phyloP scores from a whole-genome alignment of 2,329 filamentous ascomycete genomes.

The Ascochyta clinopodiicola region DNA sequence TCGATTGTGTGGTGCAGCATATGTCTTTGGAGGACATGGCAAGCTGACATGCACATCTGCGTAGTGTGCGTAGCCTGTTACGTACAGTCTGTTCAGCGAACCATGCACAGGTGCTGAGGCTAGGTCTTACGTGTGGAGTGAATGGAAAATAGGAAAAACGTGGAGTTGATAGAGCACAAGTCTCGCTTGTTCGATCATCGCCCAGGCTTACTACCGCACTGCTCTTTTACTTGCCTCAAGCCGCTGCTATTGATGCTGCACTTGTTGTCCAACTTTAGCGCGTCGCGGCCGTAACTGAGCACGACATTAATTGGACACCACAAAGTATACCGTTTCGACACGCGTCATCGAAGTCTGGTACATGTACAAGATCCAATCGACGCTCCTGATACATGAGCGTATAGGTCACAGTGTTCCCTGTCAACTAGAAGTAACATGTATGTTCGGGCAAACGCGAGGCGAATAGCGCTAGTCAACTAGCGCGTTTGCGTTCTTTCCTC shows the following conservation, averaged over 20 bases:
- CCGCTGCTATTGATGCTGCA: too few relatives aligned
- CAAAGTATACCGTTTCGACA: neutral
- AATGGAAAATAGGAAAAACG: too few relatives aligned
- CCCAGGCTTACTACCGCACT: too few relatives aligned
- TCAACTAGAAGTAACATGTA: neutral
- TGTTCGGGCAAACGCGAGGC: neutral
- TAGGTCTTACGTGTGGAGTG: neutral
- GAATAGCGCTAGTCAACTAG: conserved; percentile 5
- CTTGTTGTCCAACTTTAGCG: too few relatives aligned
- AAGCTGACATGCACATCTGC: neutral
- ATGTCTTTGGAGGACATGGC: conserved; percentile 1
- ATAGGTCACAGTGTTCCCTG: neutral
- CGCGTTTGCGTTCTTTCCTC: neutral
- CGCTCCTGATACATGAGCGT: neutral
- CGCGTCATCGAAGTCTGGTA: neutral
- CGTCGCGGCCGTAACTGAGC: too few relatives aligned
- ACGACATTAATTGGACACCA: too few relatives aligned
- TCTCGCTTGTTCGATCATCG: too few relatives aligned
- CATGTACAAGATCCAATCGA: too few relatives aligned
- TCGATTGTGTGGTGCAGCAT: neutral
- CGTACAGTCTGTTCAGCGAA: neutral
- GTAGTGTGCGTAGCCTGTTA: neutral
- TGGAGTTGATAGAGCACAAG: too few relatives aligned
- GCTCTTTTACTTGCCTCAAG: too few relatives aligned
- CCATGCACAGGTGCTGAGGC: neutral